A percentile compares a stretch with the other conserved stretches of the same genome.
These are phyloP conservation scores for Fusarium sp. DNA, from an alignment of 2,329 filamentous ascomycete species.

Conservation along the genomic window DNA sequence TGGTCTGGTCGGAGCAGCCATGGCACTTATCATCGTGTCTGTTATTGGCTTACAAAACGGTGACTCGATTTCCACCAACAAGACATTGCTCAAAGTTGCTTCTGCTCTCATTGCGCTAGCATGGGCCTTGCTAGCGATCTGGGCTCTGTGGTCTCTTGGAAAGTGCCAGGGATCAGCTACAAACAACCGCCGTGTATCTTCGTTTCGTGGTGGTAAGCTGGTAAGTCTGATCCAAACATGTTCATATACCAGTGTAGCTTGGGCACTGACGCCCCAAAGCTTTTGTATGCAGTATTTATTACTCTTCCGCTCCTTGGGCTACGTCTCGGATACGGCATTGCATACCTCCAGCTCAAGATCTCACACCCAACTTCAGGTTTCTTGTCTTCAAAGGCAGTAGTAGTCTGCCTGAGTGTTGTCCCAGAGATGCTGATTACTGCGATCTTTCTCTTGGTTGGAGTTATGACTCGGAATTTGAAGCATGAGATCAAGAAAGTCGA, in stretches of 20 bases:
- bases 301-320: conserved; percentile 12
- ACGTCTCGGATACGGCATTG: conserved; percentile 13
- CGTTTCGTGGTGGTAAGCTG: not conserved
- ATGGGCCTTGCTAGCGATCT: conserved; percentile 1
- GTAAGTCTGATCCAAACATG: not conserved
- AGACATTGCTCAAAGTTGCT: conserved; percentile 8
- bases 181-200: not conserved
- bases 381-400: conserved; percentile 13
- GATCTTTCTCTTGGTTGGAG: conserved; percentile 6
- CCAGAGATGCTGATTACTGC: conserved; percentile 10
- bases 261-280: not conserved
- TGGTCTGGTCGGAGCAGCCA: conserved; percentile 2
- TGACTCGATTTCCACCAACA: not conserved
- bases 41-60: not conserved
- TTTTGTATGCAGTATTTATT: conserved; percentile 14
- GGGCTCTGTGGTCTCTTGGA: conserved; percentile 17
- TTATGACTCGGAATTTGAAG: conserved; percentile 6
- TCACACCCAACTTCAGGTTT: conserved; percentile 9
- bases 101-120: conserved; percentile 14
- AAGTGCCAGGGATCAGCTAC: not conserved
- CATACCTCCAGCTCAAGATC: conserved; percentile 11
- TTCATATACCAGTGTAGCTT: no score
- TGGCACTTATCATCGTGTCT: conserved; percentile 16
- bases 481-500: conserved; percentile 14
- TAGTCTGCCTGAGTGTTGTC: conserved; percentile 10